Evolutionary conservation across 768 basidiomycete genomes (phyloP).

Genomic region (Collybia sp.): DNA sequence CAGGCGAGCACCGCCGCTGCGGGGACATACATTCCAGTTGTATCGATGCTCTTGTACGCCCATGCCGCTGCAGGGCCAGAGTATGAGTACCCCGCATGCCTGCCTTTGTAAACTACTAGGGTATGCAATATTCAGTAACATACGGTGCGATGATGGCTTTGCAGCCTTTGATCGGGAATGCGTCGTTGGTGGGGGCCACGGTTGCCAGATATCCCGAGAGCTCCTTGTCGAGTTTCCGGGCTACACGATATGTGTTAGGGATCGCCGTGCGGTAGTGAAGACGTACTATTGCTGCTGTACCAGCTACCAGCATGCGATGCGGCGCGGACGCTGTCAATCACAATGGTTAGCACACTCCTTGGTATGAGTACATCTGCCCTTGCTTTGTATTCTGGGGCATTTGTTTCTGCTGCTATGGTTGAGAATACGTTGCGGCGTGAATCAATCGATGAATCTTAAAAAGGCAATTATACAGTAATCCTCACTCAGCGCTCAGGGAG

Average conservation of each 20-base stretch:
- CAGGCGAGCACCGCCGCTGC: slow-evolving; percentile 1
- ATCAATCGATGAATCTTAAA: too few species aligned
- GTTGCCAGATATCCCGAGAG: slow-evolving; percentile 58
- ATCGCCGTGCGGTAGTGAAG: slow-evolving; percentile 2
- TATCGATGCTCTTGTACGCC: slow-evolving; percentile 91
- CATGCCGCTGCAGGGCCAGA: slow-evolving; percentile 93
- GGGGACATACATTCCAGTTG: slow-evolving; percentile 64
- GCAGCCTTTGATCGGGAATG: slow-evolving; percentile 63
- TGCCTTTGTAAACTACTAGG: slow-evolving; percentile 22
- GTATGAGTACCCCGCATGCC: slow-evolving; percentile 95
- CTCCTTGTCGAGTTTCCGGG: slow-evolving; percentile 50
- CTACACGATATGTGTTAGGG: slow-evolving; percentile 31
- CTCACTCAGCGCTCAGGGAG: neutral
- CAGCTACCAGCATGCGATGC: slow-evolving; percentile 89
- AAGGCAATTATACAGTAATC: neutral
- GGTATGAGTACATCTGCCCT: too few species aligned
- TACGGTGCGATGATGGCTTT: slow-evolving; percentile 95
- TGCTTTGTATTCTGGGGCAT: too few species aligned
- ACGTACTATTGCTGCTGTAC: slow-evolving; percentile 72
- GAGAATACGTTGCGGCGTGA: too few species aligned
- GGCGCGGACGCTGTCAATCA: slow-evolving; percentile 25
- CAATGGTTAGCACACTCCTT: neutral
- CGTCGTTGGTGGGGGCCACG: slow-evolving; percentile 38
- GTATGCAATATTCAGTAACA: slow-evolving; percentile 23
- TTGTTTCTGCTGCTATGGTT: too few species aligned